Evolutionary conservation across 192 early-diverging fungal genomes (phyloP).

Genomic region (Coemansia sp.): DNA sequence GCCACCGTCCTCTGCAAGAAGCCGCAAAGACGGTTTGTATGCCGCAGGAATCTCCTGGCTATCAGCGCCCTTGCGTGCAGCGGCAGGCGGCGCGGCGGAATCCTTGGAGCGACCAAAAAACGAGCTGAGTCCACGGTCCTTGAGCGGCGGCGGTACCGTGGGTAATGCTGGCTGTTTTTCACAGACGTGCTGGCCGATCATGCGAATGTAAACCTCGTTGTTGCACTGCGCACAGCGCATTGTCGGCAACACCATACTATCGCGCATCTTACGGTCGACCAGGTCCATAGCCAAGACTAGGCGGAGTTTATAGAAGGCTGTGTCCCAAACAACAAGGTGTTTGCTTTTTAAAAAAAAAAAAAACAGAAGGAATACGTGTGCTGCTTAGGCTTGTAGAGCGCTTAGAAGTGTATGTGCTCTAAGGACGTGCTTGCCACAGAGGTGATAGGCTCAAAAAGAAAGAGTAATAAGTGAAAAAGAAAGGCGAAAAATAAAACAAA

Average conservation of each 20-base stretch:
- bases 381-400: too few relatives aligned
- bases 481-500: neutral
- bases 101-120: slow-evolving; percentile 27
- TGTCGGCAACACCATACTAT: slow-evolving; percentile 47
- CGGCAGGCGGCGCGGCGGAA: neutral
- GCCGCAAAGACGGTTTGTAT: slow-evolving; percentile 39
- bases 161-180: slow-evolving; percentile 27
- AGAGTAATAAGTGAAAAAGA: too few relatives aligned
- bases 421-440: neutral
- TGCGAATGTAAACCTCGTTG: slow-evolving; percentile 46
- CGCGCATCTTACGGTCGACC: slow-evolving; percentile 35
- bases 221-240: slow-evolving; percentile 51
- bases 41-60: slow-evolving; percentile 28
- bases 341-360: too few relatives aligned
- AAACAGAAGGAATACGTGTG: too few relatives aligned
- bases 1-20: slow-evolving; percentile 19
- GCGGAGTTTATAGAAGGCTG: too few relatives aligned
- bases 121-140: slow-evolving; percentile 29
- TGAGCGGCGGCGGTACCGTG: slow-evolving; percentile 10
- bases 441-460: too few relatives aligned
- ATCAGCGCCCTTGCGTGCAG: slow-evolving; percentile 11
- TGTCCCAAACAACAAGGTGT: too few relatives aligned
- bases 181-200: slow-evolving; percentile 47
- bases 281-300: too few relatives aligned
- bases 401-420: neutral